Conservation (phyloP, 345 rosid genomes). For the Lumnitzera racemosa region DNA sequence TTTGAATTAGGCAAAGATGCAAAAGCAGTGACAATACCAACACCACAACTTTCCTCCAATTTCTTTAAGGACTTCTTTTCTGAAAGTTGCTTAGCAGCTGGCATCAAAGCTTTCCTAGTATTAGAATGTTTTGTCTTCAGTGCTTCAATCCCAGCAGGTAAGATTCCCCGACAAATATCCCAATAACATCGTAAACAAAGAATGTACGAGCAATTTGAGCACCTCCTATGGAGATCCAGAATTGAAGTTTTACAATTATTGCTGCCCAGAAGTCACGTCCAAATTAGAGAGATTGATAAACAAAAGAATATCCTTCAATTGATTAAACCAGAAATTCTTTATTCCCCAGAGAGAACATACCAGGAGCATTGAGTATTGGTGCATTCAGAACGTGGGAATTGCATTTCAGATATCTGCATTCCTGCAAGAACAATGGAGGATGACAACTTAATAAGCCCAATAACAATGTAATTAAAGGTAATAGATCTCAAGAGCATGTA, state of each 20-base stretch:
- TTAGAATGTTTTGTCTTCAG: slow-evolving; percentile 25
- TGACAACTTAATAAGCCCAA: background rate
- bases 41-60: slow-evolving; percentile 15
- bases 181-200: slow-evolving; percentile 60
- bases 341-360: slow-evolving; percentile 33
- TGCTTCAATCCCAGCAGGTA: slow-evolving; percentile 30
- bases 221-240: slow-evolving; percentile 58
- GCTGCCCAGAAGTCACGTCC: slow-evolving; percentile 22
- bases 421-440: slow-evolving; percentile 24
- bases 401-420: slow-evolving; percentile 35
- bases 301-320: slow-evolving; percentile 3
- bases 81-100: slow-evolving; percentile 16
- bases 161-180: slow-evolving; percentile 35
- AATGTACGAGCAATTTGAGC: slow-evolving; percentile 56
- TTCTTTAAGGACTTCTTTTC: slow-evolving; percentile 20
- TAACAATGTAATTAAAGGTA: background rate
- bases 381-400: slow-evolving; percentile 34
- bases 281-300: slow-evolving; percentile 1
- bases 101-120: slow-evolving; percentile 22
- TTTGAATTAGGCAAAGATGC: slow-evolving; percentile 19
- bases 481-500: slow-evolving; percentile 5
- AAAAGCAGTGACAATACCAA: slow-evolving; percentile 23
- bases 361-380: slow-evolving; percentile 41
- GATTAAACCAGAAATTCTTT: slow-evolving; percentile 1
- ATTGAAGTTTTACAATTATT: slow-evolving; percentile 46